Evolutionary conservation across 768 basidiomycete species (phyloP), one percentile per base, ranked within the genome.

Genomic region (Tricholoma bakamatsutake): DNA sequence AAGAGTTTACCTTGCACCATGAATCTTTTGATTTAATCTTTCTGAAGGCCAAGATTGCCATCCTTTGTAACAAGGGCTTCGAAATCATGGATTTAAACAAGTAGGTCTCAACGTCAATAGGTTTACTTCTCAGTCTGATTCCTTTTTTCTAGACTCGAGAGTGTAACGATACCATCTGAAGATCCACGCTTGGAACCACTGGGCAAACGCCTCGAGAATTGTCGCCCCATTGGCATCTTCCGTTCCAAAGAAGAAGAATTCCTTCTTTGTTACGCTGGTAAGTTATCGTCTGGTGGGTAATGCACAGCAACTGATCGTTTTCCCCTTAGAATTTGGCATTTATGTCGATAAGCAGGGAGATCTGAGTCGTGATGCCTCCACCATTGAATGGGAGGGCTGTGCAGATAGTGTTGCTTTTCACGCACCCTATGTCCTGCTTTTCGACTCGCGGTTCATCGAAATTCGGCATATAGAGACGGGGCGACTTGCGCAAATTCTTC

Each of bases 61-160:
- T 99, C 48, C 79, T 97, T 21, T 93, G 93, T 62, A 83, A 88
- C 0, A 93, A 90, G 63, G 95, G 94, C 13, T 98, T 99, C 63
- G 93, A 97, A 72, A 97, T 98, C 64, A 96, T 99, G 93, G 90
- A 97, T 66, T 77, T 99, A 27, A 83, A 83, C 13, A 89, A 95
- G 90, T 96, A 71, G 42, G 90, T 71, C 85, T 21, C 5, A 35
- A 39, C 30, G 27, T 9, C 13, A n/a, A 45, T 43, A 21, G 5
- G 52, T 9, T 3, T 30, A 11, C 2, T 28, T 10, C 11, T 10
- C 35, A 57, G n/a, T 46, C 24, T 60, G 53, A 54, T 49, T 12
- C 2, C 5, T 34, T 24, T 21, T 13, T 34, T 43, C 33, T 39
- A 93, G 88, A 66, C 84, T 87, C 67, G 87, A 87, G 69, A 91